Base-by-base conservation (phyloP, 148 eudicot species). In the Drosera capensis region DNA sequence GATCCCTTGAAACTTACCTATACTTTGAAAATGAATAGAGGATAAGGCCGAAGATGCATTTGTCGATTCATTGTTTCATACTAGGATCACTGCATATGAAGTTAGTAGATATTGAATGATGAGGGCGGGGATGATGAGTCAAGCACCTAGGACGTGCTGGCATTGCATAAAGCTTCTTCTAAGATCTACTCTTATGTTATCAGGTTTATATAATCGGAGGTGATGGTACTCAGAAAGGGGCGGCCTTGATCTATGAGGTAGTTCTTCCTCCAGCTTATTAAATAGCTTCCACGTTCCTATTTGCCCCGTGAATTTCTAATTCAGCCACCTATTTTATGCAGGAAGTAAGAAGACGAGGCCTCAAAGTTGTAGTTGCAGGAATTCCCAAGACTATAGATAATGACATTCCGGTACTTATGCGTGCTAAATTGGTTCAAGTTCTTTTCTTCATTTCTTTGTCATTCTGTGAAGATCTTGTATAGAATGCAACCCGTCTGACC, bases 341-440 rank as follows among this genome's bases (percentile, higher is more conserved):
- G 79, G 79, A 74, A 66, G 52, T 70, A 40, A 57, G 57, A 67
- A 62, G 67, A 29, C 69, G 79, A 55, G 75, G 75, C 30, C 70
- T 74, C 14, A 70, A 66, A 57, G 79, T 70, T 52, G 59, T 71
- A 26, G 75, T 74, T 42, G 66, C 58, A 28, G 72, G 75, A 59
- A 59, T 74, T 19, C 79, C 79, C 38, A 73, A 73, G 68, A 62
- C 75, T 35, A 73, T 73, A 40, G 79, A 73, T 54, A 73, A 73
- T 66, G 75, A 74, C 48, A 74, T 70, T 58, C 75, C 75, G 46
- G 79, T 74, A 63, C 14, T 26, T 57, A 43, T 12, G n/a, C 24
- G 26, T 25, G 56, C 29, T 21, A 0, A n/a, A 40, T 23, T 25
- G 13, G 23, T 51, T 2, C 31, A 28, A 28, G 9, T 3, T 3